Conservation (phyloP, 139 green algal genomes). For the Pleodorina starrii region DNA sequence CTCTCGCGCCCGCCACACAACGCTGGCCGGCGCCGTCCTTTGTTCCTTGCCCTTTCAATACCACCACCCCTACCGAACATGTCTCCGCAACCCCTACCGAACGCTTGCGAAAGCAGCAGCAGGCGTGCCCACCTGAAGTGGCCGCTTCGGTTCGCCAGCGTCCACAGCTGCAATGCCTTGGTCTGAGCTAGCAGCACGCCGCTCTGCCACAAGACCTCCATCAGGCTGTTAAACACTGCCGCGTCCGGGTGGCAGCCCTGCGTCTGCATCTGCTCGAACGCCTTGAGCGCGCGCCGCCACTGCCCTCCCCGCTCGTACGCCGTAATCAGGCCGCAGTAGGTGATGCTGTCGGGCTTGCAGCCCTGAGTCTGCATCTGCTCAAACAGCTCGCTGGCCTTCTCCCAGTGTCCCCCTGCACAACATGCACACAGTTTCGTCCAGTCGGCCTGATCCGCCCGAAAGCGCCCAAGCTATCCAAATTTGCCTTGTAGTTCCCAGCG, state of each 20-base stretch:
- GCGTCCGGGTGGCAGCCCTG: constrained; percentile 72
- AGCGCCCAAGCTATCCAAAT: not conserved
- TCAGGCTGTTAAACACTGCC: constrained; percentile 73
- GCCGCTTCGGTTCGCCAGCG: constrained; percentile 69
- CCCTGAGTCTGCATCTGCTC: constrained; percentile 80
- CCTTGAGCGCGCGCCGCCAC: constrained; percentile 72
- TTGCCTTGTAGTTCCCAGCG: too few relatives aligned
- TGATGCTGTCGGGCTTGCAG: constrained; percentile 83
- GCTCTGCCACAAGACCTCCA: constrained; percentile 74
- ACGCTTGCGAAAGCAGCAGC: too few relatives aligned
- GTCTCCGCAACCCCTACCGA: too few relatives aligned
- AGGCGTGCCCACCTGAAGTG: constrained; percentile 62
- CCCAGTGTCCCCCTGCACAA: constrained; percentile 80
- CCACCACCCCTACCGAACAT: too few relatives aligned
- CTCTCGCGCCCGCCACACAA: too few relatives aligned
- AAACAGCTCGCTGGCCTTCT: constrained; percentile 84
- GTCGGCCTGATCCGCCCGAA: not conserved
- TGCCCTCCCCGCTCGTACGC: constrained; percentile 76
- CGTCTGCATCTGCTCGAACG: constrained; percentile 81
- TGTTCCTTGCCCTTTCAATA: too few relatives aligned
- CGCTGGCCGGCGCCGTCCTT: too few relatives aligned
- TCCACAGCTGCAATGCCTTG: constrained; percentile 72
- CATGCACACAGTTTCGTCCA: too few relatives aligned
- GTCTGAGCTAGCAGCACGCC: constrained; percentile 70
- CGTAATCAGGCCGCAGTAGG: constrained; percentile 82